Conservation (phyloP, 805 yeast species). For the Hanseniaspora opuntiae region DNA sequence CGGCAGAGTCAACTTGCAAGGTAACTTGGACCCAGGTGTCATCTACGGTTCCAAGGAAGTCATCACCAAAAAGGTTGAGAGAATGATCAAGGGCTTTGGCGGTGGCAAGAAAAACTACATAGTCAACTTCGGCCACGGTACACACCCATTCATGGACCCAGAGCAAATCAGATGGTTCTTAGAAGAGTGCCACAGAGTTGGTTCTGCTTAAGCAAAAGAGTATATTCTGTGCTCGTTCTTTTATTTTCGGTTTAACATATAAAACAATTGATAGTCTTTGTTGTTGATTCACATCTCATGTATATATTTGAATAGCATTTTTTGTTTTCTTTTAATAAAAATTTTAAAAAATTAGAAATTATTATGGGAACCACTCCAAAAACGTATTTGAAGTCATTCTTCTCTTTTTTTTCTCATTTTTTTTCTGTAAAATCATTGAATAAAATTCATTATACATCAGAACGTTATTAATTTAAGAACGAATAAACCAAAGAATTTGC, state of each 20-base stretch:
- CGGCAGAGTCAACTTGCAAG: conserved; percentile 77
- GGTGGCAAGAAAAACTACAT: conserved; percentile 86
- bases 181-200: conserved; percentile 74
- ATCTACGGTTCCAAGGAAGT: conserved; percentile 80
- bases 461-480: no score
- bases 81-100: conserved; percentile 84
- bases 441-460: no score
- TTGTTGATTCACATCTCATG: no score
- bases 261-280: not conserved
- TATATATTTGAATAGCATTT: not conserved
- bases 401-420: no score
- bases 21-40: conserved; percentile 89
- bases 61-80: conserved; percentile 67
- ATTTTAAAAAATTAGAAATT: no score
- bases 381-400: no score
- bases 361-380: no score
- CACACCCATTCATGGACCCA: conserved; percentile 95
- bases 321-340: no score
- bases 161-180: conserved; percentile 74
- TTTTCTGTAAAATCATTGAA: no score
- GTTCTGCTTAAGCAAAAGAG: conserved; percentile 29
- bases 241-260: not conserved
- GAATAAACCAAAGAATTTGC: no score
- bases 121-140: conserved; percentile 94
- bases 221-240: not conserved